Evolutionary conservation across 1,284 basidiomycete genomes (phyloP).

Genomic region (Meira nashicola): DNA sequence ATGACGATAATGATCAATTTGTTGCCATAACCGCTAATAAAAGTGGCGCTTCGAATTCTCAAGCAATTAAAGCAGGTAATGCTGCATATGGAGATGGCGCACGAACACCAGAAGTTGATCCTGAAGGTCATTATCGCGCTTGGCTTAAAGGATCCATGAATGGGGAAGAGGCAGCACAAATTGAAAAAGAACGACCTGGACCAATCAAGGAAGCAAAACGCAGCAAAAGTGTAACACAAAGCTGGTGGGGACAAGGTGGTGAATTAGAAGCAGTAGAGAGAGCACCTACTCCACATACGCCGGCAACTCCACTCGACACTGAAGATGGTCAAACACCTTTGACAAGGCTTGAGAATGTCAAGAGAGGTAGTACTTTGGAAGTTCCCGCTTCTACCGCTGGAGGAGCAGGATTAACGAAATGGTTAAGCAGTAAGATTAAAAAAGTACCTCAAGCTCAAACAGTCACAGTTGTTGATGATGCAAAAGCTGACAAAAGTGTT

Average conservation of each 20-base stretch:
- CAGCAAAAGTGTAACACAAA: slow-evolving; percentile 1
- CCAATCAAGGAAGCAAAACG: background rate
- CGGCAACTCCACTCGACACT: background rate
- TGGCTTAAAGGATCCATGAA: too few species aligned
- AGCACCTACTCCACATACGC: background rate
- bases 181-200: background rate
- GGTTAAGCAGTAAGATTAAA: too few species aligned
- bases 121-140: too few species aligned
- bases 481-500: too few species aligned
- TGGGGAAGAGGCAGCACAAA: background rate
- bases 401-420: too few species aligned
- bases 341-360: background rate
- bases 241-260: slow-evolving; percentile 1
- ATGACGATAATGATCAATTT: background rate
- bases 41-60: too few species aligned
- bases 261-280: background rate
- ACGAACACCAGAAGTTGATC: background rate
- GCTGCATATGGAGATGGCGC: background rate
- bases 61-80: too few species aligned
- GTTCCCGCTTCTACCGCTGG: too few species aligned
- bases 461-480: too few species aligned
- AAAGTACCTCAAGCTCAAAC: too few species aligned
- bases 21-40: background rate
- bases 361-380: background rate
- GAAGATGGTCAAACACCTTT: slow-evolving; percentile 1